Evolutionary conservation across 345 rosid genomes (phyloP).

Genomic region (Corchorus olitorius): DNA sequence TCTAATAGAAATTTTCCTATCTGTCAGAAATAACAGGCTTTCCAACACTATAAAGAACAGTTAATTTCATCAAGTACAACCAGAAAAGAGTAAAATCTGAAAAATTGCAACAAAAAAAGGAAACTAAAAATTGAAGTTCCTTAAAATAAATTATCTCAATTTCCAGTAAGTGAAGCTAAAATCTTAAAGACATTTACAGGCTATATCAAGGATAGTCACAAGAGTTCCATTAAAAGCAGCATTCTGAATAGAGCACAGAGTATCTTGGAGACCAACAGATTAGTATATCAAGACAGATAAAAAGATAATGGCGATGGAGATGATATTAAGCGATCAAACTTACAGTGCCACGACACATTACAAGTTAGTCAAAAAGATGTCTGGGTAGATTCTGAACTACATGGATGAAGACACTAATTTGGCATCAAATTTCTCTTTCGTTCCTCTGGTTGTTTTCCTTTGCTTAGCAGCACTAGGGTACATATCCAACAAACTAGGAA

Average conservation of each 20-base stretch:
- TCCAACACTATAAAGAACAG: too few relatives aligned
- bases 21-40: too few relatives aligned
- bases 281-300: not conserved
- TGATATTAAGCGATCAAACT: not conserved
- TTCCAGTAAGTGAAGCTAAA: not conserved
- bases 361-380: too few relatives aligned
- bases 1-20: too few relatives aligned
- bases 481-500: slow-evolving; percentile 16
- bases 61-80: too few relatives aligned
- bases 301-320: not conserved
- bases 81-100: too few relatives aligned
- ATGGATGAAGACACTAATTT: too few relatives aligned
- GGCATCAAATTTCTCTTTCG: not conserved
- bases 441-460: not conserved
- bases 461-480: not conserved
- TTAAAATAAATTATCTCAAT: not conserved
- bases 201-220: not conserved
- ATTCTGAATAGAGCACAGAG: not conserved
- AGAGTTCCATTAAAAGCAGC: not conserved
- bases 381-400: not conserved
- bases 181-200: not conserved
- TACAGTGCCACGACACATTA: not conserved
- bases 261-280: not conserved
- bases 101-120: too few relatives aligned
- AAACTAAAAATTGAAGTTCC: not conserved